phyloP scores from a whole-genome alignment of 1,284 basidiomycete genomes.

The Sporisorium graminicola region DNA sequence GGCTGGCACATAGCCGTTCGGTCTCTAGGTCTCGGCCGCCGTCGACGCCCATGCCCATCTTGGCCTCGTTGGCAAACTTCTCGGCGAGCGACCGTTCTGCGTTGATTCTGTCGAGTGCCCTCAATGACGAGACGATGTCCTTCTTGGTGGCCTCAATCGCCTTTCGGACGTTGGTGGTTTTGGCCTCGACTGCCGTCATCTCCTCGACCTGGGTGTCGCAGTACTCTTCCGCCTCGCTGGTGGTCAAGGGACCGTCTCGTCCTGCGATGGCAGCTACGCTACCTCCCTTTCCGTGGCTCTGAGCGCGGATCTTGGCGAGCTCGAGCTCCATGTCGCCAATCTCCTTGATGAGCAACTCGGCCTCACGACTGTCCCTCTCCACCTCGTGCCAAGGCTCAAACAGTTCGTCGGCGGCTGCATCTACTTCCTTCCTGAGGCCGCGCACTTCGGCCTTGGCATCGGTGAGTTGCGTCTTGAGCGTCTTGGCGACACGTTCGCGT shows the following conservation, averaged over 20 bases:
- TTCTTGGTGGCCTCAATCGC: conserved; percentile 59
- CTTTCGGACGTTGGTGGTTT: conserved; percentile 48
- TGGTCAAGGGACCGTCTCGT: conserved; percentile 54
- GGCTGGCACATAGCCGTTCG: conserved; percentile 57
- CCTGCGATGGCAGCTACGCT: conserved; percentile 51
- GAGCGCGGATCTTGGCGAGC: conserved; percentile 58
- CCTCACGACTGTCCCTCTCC: conserved; percentile 45
- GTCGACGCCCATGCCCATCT: conserved; percentile 58
- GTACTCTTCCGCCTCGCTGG: conserved; percentile 55
- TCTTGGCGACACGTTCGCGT: conserved; percentile 52
- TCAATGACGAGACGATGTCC: conserved; percentile 52
- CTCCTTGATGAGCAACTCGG: conserved; percentile 50
- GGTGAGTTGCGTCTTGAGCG: conserved; percentile 61
- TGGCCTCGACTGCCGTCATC: conserved; percentile 56
- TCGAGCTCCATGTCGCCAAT: conserved; percentile 65
- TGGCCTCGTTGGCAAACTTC: conserved; percentile 60
- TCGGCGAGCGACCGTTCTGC: conserved; percentile 60
- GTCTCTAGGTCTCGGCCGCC: conserved; percentile 60
- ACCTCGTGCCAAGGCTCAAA: conserved; percentile 53
- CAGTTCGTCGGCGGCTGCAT: conserved; percentile 49
- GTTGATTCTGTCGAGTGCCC: conserved; percentile 57
- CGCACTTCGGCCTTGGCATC: conserved; percentile 60
- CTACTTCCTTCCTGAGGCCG: conserved; percentile 52
- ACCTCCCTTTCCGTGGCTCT: conserved; percentile 49
- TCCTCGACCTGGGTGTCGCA: conserved; percentile 58